A percentile compares a stretch with the other conserved stretches of the same genome.
Evolutionary conservation across 805 yeast genomes (phyloP).

Genomic region (Saccharomycopsis selenospora): DNA sequence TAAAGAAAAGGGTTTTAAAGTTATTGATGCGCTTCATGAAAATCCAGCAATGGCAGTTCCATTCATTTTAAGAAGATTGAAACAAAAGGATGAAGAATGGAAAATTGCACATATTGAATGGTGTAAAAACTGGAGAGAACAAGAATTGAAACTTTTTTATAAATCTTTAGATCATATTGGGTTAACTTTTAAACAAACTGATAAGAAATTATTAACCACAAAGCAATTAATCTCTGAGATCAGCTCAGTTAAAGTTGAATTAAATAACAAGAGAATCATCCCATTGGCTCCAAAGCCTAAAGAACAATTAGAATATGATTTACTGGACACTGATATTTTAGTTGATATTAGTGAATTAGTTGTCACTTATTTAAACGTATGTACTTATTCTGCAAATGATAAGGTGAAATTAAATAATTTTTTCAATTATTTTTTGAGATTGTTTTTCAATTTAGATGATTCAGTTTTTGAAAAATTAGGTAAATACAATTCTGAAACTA

Average conservation of each 20-base stretch:
- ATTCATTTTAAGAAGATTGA: constrained; percentile 80
- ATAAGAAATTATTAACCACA: constrained; percentile 82
- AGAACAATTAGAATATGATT: constrained; percentile 45
- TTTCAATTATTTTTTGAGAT: constrained; percentile 49
- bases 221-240: constrained; percentile 88
- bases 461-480: constrained; percentile 34
- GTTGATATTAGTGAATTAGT: constrained; percentile 55
- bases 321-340: constrained; percentile 51
- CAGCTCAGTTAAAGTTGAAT: constrained; percentile 81
- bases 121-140: constrained; percentile 98
- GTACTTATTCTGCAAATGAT: constrained; percentile 54
- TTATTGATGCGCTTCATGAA: constrained; percentile 90
- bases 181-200: constrained; percentile 92
- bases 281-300: constrained; percentile 69
- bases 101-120: constrained; percentile 95
- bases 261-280: constrained; percentile 44
- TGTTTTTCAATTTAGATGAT: constrained; percentile 49
- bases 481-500: constrained; percentile 18
- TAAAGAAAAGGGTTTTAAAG: constrained; percentile 91
- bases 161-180: constrained; percentile 95
- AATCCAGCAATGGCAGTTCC: constrained; percentile 95
- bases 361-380: constrained; percentile 52
- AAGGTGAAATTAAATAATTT: constrained; percentile 57
- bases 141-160: constrained; percentile 90
- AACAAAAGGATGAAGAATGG: constrained; percentile 99